Base-by-base conservation (phyloP, 2,329 filamentous ascomycete species). In the Emericellopsis cladophorae region DNA sequence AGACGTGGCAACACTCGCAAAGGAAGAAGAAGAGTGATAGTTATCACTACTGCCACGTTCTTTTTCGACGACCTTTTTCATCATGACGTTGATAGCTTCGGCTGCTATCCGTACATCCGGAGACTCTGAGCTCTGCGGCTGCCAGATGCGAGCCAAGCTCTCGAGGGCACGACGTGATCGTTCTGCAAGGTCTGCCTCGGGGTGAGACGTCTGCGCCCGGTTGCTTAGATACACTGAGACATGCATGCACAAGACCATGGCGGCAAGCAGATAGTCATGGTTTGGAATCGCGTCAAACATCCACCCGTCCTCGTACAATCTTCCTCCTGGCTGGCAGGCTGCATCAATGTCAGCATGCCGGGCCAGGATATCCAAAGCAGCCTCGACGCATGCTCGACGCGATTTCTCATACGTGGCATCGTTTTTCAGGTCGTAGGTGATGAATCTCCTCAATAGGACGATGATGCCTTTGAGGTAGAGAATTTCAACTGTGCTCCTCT, bases 381-480 rank as follows among this genome's bases (percentile, higher is more conserved):
- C 65, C 22, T 72, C 61, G 5, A 76, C 53, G 40, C 71, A 75
- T n/a, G 61, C 60, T 16, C 61, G 59, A 16, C 70, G 65, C 15
- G 73, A 76, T 5, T 44, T 31, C 15, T 35, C 32, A 22, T 26
- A 41, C 29, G 31, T 35, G 15, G 36, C 14, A 8, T 11, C n/a
- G 8, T 6, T 15, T 29, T 16, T 3, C 5, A 23, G 31, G n/a
- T 36, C 32, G 16, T 69, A 71, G 11, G 62, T 56, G 12, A 76
- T 56, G 49, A 71, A 74, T 3, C 67, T 65, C 5, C 73, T 62
- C 49, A 76, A 73, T 22, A 76, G 57, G 21, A 78, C 67, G 46
- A 71, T 74, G 6, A 69, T 65, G 46, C 62, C 62, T 52, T 76
- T 77, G 42, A 74, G 66, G 48, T 70, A 74, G 22, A 77, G 53